Evolutionary conservation across 768 basidiomycete genomes (phyloP), one percentile per base, ranked within the genome.

Genomic region (Leccinum uliginosum): DNA sequence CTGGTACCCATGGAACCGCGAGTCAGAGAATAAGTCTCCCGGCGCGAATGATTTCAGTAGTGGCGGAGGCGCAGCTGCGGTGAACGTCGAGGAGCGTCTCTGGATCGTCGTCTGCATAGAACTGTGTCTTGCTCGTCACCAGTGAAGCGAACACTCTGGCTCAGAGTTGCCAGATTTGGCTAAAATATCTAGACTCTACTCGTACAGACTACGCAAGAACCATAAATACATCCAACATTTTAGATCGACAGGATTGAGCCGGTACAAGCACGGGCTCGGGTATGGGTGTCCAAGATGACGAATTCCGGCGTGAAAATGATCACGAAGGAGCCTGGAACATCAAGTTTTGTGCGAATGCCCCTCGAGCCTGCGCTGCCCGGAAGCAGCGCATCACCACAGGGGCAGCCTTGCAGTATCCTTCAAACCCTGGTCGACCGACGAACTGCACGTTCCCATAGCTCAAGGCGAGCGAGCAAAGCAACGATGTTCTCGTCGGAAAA

Each of bases 1-100:
- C 35, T 73, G 70, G 46, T 73, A 73, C 3, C 79, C 80, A 57
- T 80, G 77, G 27, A 68, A 64, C 15, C 79, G 74, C 2, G 77
- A 68, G 52, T 80, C 78, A 1, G 76, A 74, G 56, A 73, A 80
- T 1, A 73, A 35, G 6, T 77, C 75, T 3, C 63, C 55, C 1
- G 29, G 29, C 11, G 58, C 9, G 12, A 63, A 57, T 4, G 64
- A 29, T 4, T 23, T 49, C 3, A 62, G 44, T 11, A 62, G 44
- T 11, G 60, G 40, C 9, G 51, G 47, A 0, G 62, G 52, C 0
- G 50, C 21, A 12, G 56, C 23, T n/a, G 58, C 27, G 21, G 60
- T 60, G 50, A 65, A 59, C 34, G 67, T 68, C 24, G 69, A 71
- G 26, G 65, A 63, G 27, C 71, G 71, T 59, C 63, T 58, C 38